Base-by-base conservation (phyloP, 495 filamentous ascomycete genomes). In the Elasticomyces elasticus region DNA sequence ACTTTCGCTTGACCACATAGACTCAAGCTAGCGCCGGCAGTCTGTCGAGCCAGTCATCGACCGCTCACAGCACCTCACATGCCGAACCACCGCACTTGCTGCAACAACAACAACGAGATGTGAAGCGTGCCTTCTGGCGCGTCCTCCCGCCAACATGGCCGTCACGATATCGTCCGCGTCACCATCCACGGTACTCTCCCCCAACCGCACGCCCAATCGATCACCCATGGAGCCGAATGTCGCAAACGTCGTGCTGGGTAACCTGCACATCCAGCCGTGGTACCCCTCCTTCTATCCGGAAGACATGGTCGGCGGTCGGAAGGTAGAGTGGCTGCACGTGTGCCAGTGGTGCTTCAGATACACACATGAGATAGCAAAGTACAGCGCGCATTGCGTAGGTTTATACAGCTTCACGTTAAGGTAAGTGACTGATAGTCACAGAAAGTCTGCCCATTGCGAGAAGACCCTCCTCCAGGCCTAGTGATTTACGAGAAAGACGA, bases 331-430 rank as follows among this genome's bases (percentile, higher is more conserved):
- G 46, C 74, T 98, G 10, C 94, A 89, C 57, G 83, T 96, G 35
- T 98, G 92, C 64, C 86, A 84, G 38, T 85, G 79, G 76, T 98
- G 92, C 71, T 96, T 97, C 74, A 87, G 85, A 61, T 98, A 98
- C 66, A 81, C 82, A 3, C 84, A 79, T 54, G 86, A 92, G 62
- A 69, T 84, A 31, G 72, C 79, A 58, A 68, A 78, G 27, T 82
- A 75, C 59, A 61, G 79, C 43, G 70, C 67, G 20, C 82, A 86
- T 67, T 56, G 66, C 53, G 67, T 68, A 71, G 66, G 53, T 27
- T 5, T 5, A 13, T 19, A 15, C 17, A 37, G 19, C 26, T 27
- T 17, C 12, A 9, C 25, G 7, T 13, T n/a, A 26, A 50, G 46
- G 66, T 56, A 35, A 26, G 20, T 5, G 17, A 24, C 62, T 59